Evolutionary conservation across 352 stramenopile species (phyloP).

Genomic region (Pythium coloratum): DNA sequence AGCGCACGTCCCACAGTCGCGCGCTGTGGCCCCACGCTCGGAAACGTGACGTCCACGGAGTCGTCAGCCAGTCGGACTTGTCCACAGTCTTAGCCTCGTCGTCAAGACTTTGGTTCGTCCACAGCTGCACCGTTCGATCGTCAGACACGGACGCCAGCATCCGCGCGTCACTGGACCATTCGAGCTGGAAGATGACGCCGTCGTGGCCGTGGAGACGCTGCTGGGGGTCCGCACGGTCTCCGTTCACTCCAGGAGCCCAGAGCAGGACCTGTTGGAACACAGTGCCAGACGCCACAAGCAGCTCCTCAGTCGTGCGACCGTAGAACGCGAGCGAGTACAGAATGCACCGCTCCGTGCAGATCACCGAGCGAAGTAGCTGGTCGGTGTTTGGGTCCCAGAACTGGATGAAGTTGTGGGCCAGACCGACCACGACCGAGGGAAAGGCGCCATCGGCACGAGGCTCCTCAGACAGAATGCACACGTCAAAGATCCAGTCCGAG

Average conservation of each 20-base stretch:
- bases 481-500: slow-evolving; percentile 86
- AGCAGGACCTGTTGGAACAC: slow-evolving; percentile 88
- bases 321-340: slow-evolving; percentile 82
- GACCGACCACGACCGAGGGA: slow-evolving; percentile 54
- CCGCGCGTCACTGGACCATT: slow-evolving; percentile 66
- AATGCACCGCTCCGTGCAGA: slow-evolving; percentile 81
- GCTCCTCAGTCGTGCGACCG: slow-evolving; percentile 49
- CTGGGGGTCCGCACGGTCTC: slow-evolving; percentile 21
- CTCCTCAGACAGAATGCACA: slow-evolving; percentile 53
- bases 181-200: slow-evolving; percentile 84
- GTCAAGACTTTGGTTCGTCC: slow-evolving; percentile 39
- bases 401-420: slow-evolving; percentile 86
- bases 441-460: slow-evolving; percentile 9
- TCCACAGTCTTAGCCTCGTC: slow-evolving; percentile 20
- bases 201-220: slow-evolving; percentile 82
- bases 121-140: slow-evolving; percentile 83
- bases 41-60: slow-evolving; percentile 52
- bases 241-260: slow-evolving; percentile 49
- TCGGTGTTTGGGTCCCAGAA: slow-evolving; percentile 58
- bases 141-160: slow-evolving; percentile 84
- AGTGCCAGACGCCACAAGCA: slow-evolving; percentile 79
- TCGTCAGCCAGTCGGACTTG: slow-evolving; percentile 7
- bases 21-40: slow-evolving; percentile 80
- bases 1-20: slow-evolving; percentile 85
- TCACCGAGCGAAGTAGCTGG: slow-evolving; percentile 49